Conservation (phyloP, 345 rosid genomes). For the Nephelium lappaceum region DNA sequence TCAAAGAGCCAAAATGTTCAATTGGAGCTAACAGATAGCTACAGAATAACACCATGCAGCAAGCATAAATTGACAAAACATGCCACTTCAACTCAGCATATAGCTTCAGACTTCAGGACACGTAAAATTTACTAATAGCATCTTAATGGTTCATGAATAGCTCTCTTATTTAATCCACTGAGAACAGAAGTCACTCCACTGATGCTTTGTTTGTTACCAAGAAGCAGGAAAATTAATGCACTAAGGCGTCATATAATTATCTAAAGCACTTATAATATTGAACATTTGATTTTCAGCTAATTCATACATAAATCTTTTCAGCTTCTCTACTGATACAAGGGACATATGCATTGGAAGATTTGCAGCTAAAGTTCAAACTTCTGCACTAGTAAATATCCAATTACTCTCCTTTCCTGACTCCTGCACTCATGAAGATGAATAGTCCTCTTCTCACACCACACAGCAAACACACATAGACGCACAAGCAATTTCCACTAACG, state of each 20-base stretch:
- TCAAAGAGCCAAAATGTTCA: neutral
- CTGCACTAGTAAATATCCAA: neutral
- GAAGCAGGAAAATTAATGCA: neutral
- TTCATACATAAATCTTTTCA: neutral
- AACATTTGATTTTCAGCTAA: neutral
- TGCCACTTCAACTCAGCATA: neutral
- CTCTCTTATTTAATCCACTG: neutral
- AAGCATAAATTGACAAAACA: neutral
- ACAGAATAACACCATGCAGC: neutral
- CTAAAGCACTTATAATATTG: neutral
- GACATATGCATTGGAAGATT: neutral
- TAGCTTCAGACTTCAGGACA: neutral
- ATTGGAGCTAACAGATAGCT: neutral
- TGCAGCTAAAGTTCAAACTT: neutral
- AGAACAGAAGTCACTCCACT: neutral
- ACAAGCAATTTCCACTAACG: neutral
- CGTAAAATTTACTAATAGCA: neutral
- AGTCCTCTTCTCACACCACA: neutral
- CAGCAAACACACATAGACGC: neutral
- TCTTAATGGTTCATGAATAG: neutral
- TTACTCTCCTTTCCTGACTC: neutral
- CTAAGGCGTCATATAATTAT: neutral
- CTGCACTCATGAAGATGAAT: neutral
- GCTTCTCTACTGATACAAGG: neutral
- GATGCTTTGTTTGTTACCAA: neutral